Conservation (phyloP, 2,329 filamentous ascomycete species). For the Hirsutella thompsonii region DNA sequence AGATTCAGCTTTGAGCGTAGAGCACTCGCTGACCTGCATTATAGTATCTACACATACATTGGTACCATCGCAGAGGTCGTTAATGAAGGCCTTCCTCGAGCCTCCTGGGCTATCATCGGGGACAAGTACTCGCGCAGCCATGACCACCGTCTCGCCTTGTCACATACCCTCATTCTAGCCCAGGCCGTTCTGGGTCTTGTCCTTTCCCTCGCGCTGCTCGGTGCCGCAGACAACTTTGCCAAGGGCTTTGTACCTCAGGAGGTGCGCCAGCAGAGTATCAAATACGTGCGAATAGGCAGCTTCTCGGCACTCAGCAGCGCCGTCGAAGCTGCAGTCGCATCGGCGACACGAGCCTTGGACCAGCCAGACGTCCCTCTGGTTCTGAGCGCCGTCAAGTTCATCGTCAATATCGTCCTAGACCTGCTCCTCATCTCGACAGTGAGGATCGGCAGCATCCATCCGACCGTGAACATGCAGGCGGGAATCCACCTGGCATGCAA, state of each 20-base stretch:
- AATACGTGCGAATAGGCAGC: constrained; percentile 51
- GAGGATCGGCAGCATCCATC: constrained; percentile 38
- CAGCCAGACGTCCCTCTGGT: constrained; percentile 55
- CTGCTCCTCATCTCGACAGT: constrained; percentile 54
- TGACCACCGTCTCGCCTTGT: constrained; percentile 39
- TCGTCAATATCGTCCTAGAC: constrained; percentile 54
- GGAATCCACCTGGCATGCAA: constrained; percentile 49
- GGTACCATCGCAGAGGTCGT: constrained; percentile 52
- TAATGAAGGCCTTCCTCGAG: constrained; percentile 59
- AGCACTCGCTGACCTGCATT: not conserved
- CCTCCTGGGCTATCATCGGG: constrained; percentile 56
- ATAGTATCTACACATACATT: constrained; percentile 51
- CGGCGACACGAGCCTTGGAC: constrained; percentile 52
- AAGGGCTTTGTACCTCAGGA: constrained; percentile 45
- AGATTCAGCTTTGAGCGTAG: not conserved
- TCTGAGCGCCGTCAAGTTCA: constrained; percentile 51
- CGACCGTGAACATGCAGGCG: constrained; percentile 52
- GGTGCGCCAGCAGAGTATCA: constrained; percentile 41
- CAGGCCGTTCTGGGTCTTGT: constrained; percentile 44
- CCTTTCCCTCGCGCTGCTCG: constrained; percentile 46
- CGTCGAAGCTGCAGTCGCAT: constrained; percentile 48
- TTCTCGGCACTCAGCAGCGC: constrained; percentile 50
- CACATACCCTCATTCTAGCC: constrained; percentile 50
- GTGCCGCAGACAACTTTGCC: constrained; percentile 40
- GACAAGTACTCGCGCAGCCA: constrained; percentile 42